Conservation (phyloP, 106 monocot species). For the Dioscorea alata region DNA sequence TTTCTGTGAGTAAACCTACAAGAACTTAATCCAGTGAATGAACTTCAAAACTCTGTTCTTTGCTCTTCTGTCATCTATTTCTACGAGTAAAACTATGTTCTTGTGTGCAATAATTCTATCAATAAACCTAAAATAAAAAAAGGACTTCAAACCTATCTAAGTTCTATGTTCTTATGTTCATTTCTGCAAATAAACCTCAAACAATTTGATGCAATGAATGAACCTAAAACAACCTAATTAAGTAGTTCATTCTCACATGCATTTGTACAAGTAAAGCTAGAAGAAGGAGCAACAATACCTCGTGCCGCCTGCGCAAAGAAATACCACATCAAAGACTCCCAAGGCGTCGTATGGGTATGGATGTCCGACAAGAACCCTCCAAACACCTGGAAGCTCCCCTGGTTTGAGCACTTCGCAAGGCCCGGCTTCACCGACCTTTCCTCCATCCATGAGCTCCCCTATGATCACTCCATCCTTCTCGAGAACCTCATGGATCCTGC, state of each 20-base stretch:
- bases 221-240: too few relatives aligned
- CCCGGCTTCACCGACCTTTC: constrained; percentile 75
- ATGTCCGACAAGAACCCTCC: constrained; percentile 67
- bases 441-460: constrained; percentile 89
- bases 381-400: constrained; percentile 56
- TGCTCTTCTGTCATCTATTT: not conserved
- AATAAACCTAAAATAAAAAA: too few relatives aligned
- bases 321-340: constrained; percentile 66
- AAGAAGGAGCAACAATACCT: constrained; percentile 81
- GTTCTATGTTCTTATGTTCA: too few relatives aligned
- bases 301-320: constrained; percentile 50
- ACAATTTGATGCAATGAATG: too few relatives aligned
- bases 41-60: too few relatives aligned
- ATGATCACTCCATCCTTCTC: constrained; percentile 91
- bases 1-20: too few relatives aligned
- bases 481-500: constrained; percentile 99
- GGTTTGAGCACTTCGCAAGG: constrained; percentile 67
- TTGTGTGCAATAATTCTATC: too few relatives aligned
- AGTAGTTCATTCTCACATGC: too few relatives aligned
- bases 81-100: too few relatives aligned
- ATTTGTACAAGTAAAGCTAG: constrained; percentile 35
- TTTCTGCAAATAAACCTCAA: too few relatives aligned
- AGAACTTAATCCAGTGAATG: too few relatives aligned
- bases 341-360: constrained; percentile 97
- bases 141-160: too few relatives aligned